Evolutionary conservation across 2,329 filamentous ascomycete species (phyloP).

Genomic region (Fusarium falciforme): DNA sequence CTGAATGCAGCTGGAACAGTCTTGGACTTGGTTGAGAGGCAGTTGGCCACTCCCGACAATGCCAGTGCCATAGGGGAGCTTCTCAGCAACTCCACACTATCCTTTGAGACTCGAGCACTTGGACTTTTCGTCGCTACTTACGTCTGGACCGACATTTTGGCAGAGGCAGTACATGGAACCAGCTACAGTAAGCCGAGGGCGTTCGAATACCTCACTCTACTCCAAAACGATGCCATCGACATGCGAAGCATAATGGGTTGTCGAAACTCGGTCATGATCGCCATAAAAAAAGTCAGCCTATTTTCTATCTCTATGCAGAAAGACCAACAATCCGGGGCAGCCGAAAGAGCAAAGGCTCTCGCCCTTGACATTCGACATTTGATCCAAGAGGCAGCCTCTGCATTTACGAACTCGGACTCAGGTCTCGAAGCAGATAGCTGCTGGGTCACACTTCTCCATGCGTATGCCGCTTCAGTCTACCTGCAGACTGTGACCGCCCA

Average conservation of each 20-base stretch:
- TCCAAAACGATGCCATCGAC: constrained; percentile 4
- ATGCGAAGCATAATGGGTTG: constrained; percentile 10
- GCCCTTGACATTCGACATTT: neutral
- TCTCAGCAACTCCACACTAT: neutral
- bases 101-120: neutral
- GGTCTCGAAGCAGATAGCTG: constrained; percentile 7
- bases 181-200: neutral
- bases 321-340: neutral
- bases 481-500: neutral
- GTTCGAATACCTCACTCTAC: constrained; percentile 11
- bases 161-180: constrained; percentile 5
- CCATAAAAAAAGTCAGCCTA: constrained; percentile 11
- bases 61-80: neutral
- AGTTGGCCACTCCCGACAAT: neutral
- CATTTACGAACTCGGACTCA: neutral
- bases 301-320: neutral
- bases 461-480: neutral
- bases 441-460: constrained; percentile 14
- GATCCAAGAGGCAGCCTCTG: neutral
- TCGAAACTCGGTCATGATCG: constrained; percentile 9
- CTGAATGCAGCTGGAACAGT: constrained; percentile 4
- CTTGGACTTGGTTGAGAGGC: constrained; percentile 10
- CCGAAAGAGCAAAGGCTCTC: neutral
- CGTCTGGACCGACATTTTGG: constrained; percentile 11
- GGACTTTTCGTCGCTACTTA: constrained; percentile 10